A percentile compares a stretch with the other conserved stretches of the same genome.
Conservation (phyloP, 306 rosid species). For the Hylodesmum podocarpum region DNA sequence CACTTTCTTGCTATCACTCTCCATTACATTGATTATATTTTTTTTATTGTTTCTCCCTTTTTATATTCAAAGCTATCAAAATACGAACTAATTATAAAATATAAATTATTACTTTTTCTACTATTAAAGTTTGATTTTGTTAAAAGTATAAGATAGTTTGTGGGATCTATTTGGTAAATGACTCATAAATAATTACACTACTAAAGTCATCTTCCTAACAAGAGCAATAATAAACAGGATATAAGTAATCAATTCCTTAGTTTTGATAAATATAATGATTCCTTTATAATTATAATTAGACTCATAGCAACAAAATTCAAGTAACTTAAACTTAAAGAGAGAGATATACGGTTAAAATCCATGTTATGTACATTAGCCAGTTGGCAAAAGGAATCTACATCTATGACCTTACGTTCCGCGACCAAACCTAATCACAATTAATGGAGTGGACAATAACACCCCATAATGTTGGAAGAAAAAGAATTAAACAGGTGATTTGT, state of each 20-base stretch:
- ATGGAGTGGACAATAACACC: slow-evolving; percentile 13
- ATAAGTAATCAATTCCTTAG: no score
- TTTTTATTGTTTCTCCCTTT: background rate
- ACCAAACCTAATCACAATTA: background rate
- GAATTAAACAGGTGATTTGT: background rate
- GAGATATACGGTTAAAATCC: background rate
- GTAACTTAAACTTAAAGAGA: background rate
- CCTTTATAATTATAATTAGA: background rate
- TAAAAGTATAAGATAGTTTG: background rate
- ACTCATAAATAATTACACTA: background rate
- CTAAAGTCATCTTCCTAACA: no score
- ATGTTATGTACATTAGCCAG: background rate
- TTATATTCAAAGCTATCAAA: background rate
- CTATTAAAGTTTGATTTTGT: background rate
- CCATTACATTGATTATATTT: background rate
- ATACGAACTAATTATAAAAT: background rate
- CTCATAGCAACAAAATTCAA: background rate
- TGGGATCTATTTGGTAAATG: background rate
- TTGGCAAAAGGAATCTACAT: background rate
- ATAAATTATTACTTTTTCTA: background rate
- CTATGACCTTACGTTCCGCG: background rate
- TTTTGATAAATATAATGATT: no score
- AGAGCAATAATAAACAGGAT: no score
- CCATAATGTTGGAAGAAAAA: background rate
- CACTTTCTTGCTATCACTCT: background rate